These are phyloP conservation scores for Rhamnella rubrinervis DNA, from an alignment of 331 rosid species.

Conservation along the genomic window DNA sequence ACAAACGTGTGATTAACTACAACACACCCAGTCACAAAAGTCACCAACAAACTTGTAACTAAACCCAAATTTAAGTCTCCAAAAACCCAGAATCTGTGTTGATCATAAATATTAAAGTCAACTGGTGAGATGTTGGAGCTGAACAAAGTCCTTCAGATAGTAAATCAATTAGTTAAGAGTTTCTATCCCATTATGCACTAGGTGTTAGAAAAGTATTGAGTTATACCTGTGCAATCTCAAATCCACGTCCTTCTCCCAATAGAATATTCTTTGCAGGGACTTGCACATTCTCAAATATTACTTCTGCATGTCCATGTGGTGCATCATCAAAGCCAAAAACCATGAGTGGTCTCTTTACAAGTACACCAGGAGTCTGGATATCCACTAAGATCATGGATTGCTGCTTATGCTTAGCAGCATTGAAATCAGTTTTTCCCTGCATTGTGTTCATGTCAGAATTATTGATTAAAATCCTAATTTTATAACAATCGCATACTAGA, in stretches of 20 bases:
- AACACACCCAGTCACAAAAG: neutral
- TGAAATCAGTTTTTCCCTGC: constrained; percentile 93
- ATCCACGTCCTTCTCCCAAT: constrained; percentile 95
- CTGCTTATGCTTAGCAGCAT: constrained; percentile 73
- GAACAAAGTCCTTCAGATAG: neutral
- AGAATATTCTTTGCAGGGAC: constrained; percentile 78
- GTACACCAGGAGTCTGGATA: constrained; percentile 76
- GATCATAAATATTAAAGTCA: neutral
- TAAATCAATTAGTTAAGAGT: neutral
- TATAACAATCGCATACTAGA: constrained; percentile 15
- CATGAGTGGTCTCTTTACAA: constrained; percentile 67
- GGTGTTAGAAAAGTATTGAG: neutral
- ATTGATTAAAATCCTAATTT: neutral
- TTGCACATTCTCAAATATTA: constrained; percentile 66
- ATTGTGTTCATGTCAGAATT: constrained; percentile 24
- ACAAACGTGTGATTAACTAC: neutral
- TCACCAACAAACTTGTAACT: too few relatives aligned
- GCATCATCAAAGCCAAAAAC: constrained; percentile 98
- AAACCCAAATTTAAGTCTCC: too few relatives aligned
- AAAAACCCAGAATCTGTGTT: neutral
- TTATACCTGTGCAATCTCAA: constrained; percentile 94
- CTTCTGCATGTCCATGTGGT: constrained; percentile 98
- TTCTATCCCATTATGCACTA: neutral
- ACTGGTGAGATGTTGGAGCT: constrained; percentile 3
- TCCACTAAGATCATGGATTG: constrained; percentile 98